Percentiles rank a stretch among this genome's conserved stretches.
Conservation (phyloP, 305 asterid species). For the Stenogyne calaminthoides region DNA sequence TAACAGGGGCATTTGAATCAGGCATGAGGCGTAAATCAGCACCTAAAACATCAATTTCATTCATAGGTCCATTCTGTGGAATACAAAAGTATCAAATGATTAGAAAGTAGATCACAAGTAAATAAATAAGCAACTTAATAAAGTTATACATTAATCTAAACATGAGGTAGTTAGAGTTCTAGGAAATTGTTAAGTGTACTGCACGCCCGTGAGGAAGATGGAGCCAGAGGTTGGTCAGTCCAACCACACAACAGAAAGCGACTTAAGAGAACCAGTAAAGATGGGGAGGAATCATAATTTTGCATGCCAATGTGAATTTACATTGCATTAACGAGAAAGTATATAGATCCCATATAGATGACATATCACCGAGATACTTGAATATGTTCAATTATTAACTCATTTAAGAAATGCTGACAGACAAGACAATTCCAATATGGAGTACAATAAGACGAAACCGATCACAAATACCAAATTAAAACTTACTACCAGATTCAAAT, state of each 20-base stretch:
- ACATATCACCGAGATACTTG: conserved; percentile 2
- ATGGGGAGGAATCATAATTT: background rate
- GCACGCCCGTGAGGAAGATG: conserved; percentile 4
- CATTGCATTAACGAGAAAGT: background rate
- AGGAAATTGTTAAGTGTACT: background rate
- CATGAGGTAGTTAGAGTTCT: background rate
- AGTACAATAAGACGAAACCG: conserved; percentile 2
- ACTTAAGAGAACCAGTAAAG: conserved; percentile 12
- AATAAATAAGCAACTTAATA: background rate
- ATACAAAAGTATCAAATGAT: conserved; percentile 26
- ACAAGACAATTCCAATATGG: conserved; percentile 10
- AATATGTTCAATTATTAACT: conserved; percentile 9
- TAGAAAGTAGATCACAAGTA: conserved; percentile 9
- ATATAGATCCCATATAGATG: conserved; percentile 10
- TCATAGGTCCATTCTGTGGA: conserved; percentile 45
- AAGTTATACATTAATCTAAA: background rate
- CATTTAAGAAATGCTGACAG: background rate
- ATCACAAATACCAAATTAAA: conserved; percentile 7
- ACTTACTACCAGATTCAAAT: conserved; percentile 48
- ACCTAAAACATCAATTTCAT: conserved; percentile 45
- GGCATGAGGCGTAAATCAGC: conserved; percentile 41
- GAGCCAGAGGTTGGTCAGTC: conserved; percentile 1
- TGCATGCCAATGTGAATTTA: background rate
- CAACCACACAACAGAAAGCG: conserved; percentile 4
- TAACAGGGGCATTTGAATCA: conserved; percentile 39